Conservation (phyloP, 345 rosid genomes). For the Triadica sebifera region DNA sequence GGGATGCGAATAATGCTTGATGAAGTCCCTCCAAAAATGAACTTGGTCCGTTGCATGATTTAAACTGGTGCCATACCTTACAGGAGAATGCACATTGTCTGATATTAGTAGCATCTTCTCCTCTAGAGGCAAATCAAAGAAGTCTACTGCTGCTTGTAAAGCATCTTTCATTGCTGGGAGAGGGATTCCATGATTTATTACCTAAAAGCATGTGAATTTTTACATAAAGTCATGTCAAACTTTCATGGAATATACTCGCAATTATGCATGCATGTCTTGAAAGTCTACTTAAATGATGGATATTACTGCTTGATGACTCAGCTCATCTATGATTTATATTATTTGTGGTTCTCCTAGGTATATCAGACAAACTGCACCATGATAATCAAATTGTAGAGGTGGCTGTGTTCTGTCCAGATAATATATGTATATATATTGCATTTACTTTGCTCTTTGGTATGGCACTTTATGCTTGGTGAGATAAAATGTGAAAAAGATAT, state of each 20-base stretch:
- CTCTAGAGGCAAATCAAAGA: conserved; percentile 54
- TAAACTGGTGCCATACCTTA: conserved; percentile 60
- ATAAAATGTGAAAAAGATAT: not conserved
- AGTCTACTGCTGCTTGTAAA: conserved; percentile 42
- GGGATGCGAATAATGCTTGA: conserved; percentile 62
- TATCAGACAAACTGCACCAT: not conserved
- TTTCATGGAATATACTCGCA: not conserved
- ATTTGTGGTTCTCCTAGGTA: not conserved
- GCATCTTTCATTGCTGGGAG: conserved; percentile 38
- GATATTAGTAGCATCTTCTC: conserved; percentile 50
- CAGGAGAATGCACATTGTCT: conserved; percentile 47
- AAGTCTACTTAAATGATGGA: not conserved
- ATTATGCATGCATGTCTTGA: conserved; percentile 17
- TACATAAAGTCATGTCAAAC: not conserved
- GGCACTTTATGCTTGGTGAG: not conserved
- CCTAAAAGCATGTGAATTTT: conserved; percentile 32
- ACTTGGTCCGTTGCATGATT: conserved; percentile 50
- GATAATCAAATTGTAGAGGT: not conserved
- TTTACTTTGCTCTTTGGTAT: not conserved
- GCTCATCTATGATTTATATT: not conserved
- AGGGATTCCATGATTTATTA: conserved; percentile 51
- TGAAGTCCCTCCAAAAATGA: conserved; percentile 65
- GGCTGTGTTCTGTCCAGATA: too few species aligned
- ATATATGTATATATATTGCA: too few species aligned
- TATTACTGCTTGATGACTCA: not conserved